Conservation (phyloP, 306 rosid species). For the Alnus rubra region DNA sequence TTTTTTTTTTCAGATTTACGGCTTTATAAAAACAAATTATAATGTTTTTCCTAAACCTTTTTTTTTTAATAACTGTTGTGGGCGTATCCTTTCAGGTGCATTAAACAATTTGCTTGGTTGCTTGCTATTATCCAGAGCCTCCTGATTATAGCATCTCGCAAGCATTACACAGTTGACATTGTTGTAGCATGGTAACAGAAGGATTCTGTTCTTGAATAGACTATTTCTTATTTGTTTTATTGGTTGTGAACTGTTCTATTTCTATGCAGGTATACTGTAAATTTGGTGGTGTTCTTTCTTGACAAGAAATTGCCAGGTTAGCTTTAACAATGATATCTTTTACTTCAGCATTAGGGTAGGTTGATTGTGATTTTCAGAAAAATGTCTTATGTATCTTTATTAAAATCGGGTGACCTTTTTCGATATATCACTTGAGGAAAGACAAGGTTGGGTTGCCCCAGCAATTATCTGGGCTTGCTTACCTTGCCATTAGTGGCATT, state of each 20-base stretch:
- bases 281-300: constrained; percentile 44
- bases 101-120: constrained; percentile 54
- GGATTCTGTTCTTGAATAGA: not conserved
- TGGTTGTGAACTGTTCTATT: not conserved
- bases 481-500: not conserved
- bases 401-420: not conserved
- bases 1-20: not conserved
- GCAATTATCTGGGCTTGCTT: not conserved
- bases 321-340: not conserved
- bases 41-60: not conserved
- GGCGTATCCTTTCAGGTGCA: constrained; percentile 33
- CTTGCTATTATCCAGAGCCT: constrained; percentile 47
- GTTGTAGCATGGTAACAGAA: constrained; percentile 45
- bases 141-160: constrained; percentile 56
- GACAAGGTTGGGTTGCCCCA: not conserved
- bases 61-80: not conserved
- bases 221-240: not conserved
- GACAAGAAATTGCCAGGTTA: constrained; percentile 50
- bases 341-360: not conserved
- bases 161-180: constrained; percentile 53
- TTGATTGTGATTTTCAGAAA: not conserved
- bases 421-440: not conserved
- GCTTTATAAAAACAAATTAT: not conserved
- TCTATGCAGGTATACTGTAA: constrained; percentile 50
- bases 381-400: not conserved